Conservation (phyloP, 495 filamentous ascomycete species). For the Hypoxylon fuscum region DNA sequence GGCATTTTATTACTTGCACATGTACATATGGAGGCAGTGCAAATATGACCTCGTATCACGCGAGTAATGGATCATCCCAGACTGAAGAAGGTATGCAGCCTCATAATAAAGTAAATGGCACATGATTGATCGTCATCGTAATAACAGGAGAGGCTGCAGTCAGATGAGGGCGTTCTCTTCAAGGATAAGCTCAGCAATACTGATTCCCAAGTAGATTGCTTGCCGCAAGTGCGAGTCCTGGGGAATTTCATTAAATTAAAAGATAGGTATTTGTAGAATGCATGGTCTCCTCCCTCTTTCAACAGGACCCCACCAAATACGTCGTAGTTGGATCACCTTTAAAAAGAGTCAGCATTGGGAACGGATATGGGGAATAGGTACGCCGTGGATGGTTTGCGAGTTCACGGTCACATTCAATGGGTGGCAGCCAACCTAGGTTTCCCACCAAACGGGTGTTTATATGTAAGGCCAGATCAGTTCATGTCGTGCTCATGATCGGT, state of each 20-base stretch:
- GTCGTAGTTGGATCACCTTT: too few species aligned
- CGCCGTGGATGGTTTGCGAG: too few species aligned
- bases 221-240: conserved; percentile 18
- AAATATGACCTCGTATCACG: conserved; percentile 38
- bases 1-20: conserved; percentile 20
- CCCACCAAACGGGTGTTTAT: not conserved
- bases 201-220: conserved; percentile 25
- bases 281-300: too few species aligned
- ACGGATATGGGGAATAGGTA: too few species aligned
- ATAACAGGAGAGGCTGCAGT: conserved; percentile 22
- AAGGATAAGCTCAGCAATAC: conserved; percentile 9
- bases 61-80: conserved; percentile 19
- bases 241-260: conserved; percentile 37
- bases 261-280: conserved; percentile 15
- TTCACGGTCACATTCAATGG: not conserved
- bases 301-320: too few species aligned
- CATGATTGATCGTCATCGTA: conserved; percentile 34
- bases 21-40: conserved; percentile 8
- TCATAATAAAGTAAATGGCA: conserved; percentile 13
- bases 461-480: conserved; percentile 28
- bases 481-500: conserved; percentile 36
- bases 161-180: conserved; percentile 20
- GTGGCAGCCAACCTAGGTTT: not conserved
- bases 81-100: conserved; percentile 7
- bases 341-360: too few species aligned